These are phyloP conservation scores for Kwoniella botswanensis DNA, from an alignment of 768 basidiomycete genomes.

Conservation along the genomic window DNA sequence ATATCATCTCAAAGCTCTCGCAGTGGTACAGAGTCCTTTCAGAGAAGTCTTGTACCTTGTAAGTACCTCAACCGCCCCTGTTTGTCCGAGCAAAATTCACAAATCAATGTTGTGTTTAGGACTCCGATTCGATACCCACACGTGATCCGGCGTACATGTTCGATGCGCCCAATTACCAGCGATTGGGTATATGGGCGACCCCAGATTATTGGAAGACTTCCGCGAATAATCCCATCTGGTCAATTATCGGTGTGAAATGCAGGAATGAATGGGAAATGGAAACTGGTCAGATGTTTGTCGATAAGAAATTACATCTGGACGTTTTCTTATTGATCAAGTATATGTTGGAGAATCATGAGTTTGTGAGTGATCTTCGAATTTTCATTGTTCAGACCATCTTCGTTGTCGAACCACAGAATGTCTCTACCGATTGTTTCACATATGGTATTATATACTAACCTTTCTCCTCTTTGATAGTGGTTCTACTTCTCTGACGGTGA, in stretches of 20 bases:
- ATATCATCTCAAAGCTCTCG: slow-evolving; percentile 57
- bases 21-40: slow-evolving; percentile 55
- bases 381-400: too few relatives aligned
- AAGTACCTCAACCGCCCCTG: slow-evolving; percentile 9
- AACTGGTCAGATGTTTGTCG: slow-evolving; percentile 61
- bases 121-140: slow-evolving; percentile 56
- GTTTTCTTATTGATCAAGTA: slow-evolving; percentile 53
- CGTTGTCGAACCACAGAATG: too few relatives aligned
- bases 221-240: slow-evolving; percentile 58
- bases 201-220: slow-evolving; percentile 62
- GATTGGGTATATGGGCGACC: slow-evolving; percentile 57
- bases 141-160: slow-evolving; percentile 59
- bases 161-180: slow-evolving; percentile 58
- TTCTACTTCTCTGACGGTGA: slow-evolving; percentile 61
- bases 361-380: slow-evolving; percentile 35
- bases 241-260: slow-evolving; percentile 60
- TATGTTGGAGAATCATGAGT: slow-evolving; percentile 57
- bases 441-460: not conserved
- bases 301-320: slow-evolving; percentile 60
- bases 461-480: slow-evolving; percentile 48
- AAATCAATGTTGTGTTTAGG: slow-evolving; percentile 14
- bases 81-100: not conserved
- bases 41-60: slow-evolving; percentile 60
- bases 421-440: too few relatives aligned
- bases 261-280: slow-evolving; percentile 62